Base-by-base conservation (phyloP, 2,329 filamentous ascomycete genomes). In the Alternaria arborescens region DNA sequence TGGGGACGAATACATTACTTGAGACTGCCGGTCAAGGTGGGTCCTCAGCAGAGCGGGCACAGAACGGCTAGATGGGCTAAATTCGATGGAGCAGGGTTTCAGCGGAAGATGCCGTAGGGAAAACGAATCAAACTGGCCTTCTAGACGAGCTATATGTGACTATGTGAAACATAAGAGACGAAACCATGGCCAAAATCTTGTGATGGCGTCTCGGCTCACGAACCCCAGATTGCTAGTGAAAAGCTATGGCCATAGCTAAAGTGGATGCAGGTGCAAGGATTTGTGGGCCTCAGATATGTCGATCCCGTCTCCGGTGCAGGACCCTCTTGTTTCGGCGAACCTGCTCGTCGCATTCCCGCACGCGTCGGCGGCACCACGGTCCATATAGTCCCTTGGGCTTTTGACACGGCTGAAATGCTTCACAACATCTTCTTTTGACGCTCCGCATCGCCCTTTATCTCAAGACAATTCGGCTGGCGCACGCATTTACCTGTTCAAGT, bases 251-350 rank as follows among this genome's bases (percentile, higher is more conserved):
- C 62, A 60, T 41, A 46, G 40, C 52, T 59, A 64, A 60, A 48
- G 47, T 46, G 50, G 36, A 30, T 28, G 55, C 59, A 56, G 32
- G 30, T 32, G 61, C 64, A 59, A 51, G 59, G 55, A 50, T 40
- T 32, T 40, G 55, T 36, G 46, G 44, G 34, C 40, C 47, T 42
- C 51, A 55, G 56, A 38, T n/a, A 40, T 65, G 67, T 64, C 59
- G 69, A 71, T 71, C 68, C 54, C 61, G 64, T 48, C 43, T 52
- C 34, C 48, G 51, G 50, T 22, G 54, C 60, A 50, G 56, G 66
- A 62, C 61, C 53, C 58, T 68, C 60, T 56, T 56, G 64, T 61
- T 60, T 68, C 62, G 62, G 68, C 68, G 56, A 59, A 61, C 59
- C 58, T 68, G 62, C 63, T 62, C 54, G 56, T 63, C 50, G 60